Base-by-base conservation (phyloP, 192 early-diverging fungal genomes). In the Coemansia sp. region DNA sequence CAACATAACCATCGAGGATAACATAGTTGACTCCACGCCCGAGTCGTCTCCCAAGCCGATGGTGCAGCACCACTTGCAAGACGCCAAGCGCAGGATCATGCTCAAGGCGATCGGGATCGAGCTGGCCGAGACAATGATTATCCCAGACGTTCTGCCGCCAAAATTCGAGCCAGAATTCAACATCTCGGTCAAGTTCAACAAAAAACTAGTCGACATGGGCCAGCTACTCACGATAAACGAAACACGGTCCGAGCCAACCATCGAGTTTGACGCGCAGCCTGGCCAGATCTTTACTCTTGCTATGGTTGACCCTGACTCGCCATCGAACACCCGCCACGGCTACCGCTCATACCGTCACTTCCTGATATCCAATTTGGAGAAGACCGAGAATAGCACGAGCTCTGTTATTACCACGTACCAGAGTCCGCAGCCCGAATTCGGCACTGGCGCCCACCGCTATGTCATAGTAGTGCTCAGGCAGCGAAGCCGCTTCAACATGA, bases 261-360 rank as follows among this genome's bases (percentile, higher is more conserved):
- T 75, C 1, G 73, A 75, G 51, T 74, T 75, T 59, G 73, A 75
- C 59, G 47, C 69, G 9, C 65, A 54, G 20, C 57, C 46, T 0
- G 69, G 65, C 10, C 61, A 72, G 29, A 31, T 56, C 0, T 81
- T 71, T 31, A 68, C 68, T 9, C 47, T 70, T 0, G 73, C 69
- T 15, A 75, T 81, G 11, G 53, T 81, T 8, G 78, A 81, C 19
- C 64, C 73, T 32, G 73, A 81, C 38, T 32, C 69, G 0, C 77
- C 71, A 0, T 64, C 68, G 1, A 66, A 35, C 17, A 29, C 54
- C 4, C 67, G 61, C 10, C 77, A 80, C 15, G 77, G 68, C 17
- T 74, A 74, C 59, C 40, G 72, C 11, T 74, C 71, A 0, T 80
- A 70, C 45, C 42, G 72, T 1, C 72, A 80, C 38, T 74, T 71